These are phyloP conservation scores for Diutina scorzettiae DNA, from an alignment of 1,139 yeast genomes.

Conservation along the genomic window DNA sequence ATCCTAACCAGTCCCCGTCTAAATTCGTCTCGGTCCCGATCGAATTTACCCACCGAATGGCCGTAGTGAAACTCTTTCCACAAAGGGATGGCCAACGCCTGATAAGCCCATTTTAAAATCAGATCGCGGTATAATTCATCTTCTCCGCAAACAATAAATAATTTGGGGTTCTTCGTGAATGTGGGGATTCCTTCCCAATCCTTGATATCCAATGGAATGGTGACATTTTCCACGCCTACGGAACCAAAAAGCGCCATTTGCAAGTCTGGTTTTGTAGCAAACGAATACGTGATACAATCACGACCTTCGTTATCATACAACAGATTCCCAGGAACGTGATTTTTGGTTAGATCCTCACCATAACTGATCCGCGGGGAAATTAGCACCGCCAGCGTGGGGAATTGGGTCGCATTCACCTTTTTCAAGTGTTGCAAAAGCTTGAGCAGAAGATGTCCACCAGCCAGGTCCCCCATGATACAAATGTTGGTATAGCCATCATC, in stretches of 20 bases:
- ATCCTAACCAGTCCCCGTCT: slow-evolving; percentile 13
- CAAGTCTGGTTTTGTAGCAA: neutral
- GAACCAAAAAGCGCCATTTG: neutral
- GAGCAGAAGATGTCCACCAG: slow-evolving; percentile 11
- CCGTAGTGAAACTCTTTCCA: slow-evolving; percentile 14
- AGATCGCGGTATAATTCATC: slow-evolving; percentile 6
- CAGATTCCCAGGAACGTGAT: neutral
- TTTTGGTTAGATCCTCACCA: neutral
- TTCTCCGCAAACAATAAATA: slow-evolving; percentile 5
- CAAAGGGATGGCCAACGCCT: slow-evolving; percentile 10
- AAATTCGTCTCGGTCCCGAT: slow-evolving; percentile 7
- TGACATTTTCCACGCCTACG: neutral
- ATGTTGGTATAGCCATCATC: slow-evolving; percentile 18
- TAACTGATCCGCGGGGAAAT: neutral
- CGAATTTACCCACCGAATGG: slow-evolving; percentile 10
- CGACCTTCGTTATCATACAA: neutral
- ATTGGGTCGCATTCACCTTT: neutral
- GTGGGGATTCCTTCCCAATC: slow-evolving; percentile 7
- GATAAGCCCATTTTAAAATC: neutral
- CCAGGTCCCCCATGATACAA: slow-evolving; percentile 14
- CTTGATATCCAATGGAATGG: neutral
- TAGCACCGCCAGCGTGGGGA: slow-evolving; percentile 6
- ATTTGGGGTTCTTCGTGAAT: neutral
- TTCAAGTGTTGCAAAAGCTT: slow-evolving; percentile 8
- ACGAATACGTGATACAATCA: neutral